Conservation (phyloP, 2,329 filamentous ascomycete species). For the Ascochyta viciae-villosae region DNA sequence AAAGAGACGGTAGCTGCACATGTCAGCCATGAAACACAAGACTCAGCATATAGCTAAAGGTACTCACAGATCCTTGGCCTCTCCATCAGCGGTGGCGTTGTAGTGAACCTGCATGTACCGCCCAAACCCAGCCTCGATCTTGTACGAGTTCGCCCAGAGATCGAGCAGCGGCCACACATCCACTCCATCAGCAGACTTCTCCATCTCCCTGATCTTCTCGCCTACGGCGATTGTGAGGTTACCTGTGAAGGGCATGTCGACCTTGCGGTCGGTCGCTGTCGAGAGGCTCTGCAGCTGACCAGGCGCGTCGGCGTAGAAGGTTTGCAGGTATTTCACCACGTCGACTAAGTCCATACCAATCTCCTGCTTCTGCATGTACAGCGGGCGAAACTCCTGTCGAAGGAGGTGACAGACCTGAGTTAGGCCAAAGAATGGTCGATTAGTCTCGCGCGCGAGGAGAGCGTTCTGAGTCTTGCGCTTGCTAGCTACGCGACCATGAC, state of each 20-base stretch:
- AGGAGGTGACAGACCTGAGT: slow-evolving; percentile 37
- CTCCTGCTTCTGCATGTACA: slow-evolving; percentile 35
- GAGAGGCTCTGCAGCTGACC: slow-evolving; percentile 9
- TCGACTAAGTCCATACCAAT: slow-evolving; percentile 38
- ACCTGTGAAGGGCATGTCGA: slow-evolving; percentile 30
- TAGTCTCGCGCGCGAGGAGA: slow-evolving; percentile 16
- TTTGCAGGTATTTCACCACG: slow-evolving; percentile 25
- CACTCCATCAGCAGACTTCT: slow-evolving; percentile 23
- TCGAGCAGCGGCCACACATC: slow-evolving; percentile 35
- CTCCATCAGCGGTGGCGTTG: slow-evolving; percentile 31
- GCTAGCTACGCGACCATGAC: background rate
- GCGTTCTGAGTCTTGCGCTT: slow-evolving; percentile 9
- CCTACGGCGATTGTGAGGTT: slow-evolving; percentile 40
- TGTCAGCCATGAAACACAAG: background rate
- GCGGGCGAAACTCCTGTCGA: slow-evolving; percentile 34
- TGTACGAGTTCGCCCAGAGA: slow-evolving; percentile 38
- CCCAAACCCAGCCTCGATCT: slow-evolving; percentile 40
- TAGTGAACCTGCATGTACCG: slow-evolving; percentile 30
- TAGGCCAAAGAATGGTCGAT: slow-evolving; percentile 35
- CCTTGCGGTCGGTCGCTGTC: background rate
- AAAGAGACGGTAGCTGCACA: slow-evolving; percentile 38
- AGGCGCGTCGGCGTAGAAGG: slow-evolving; percentile 27
- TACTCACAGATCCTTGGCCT: slow-evolving; percentile 43
- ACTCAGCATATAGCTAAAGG: no score
- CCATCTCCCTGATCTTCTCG: slow-evolving; percentile 17